Conservation (phyloP, 2,329 filamentous ascomycete species). For the Fusarium sp. region DNA sequence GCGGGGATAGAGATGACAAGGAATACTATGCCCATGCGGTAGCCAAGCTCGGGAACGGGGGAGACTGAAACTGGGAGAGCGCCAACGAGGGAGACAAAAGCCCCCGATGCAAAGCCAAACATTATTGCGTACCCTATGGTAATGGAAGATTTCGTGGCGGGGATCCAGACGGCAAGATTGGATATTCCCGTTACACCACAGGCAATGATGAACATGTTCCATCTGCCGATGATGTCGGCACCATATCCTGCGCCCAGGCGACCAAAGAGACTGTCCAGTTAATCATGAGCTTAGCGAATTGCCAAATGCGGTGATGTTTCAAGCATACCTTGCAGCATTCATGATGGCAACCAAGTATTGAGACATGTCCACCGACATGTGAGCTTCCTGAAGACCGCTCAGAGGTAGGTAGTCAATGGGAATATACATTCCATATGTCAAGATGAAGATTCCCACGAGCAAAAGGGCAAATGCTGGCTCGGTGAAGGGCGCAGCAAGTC, state of each 20-base stretch:
- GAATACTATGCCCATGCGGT: too few species aligned
- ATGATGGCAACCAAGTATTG: neutral
- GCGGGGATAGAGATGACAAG: too few species aligned
- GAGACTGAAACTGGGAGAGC: too few species aligned
- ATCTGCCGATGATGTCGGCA: too few species aligned
- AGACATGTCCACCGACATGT: neutral
- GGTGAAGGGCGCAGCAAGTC: neutral
- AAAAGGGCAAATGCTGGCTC: neutral
- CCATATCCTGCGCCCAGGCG: neutral
- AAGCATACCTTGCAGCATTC: neutral
- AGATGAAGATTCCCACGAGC: neutral
- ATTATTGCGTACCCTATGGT: too few species aligned
- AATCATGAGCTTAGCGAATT: neutral
- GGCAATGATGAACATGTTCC: too few species aligned
- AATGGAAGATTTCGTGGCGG: too few species aligned
- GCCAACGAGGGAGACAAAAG: too few species aligned
- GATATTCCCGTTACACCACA: too few species aligned
- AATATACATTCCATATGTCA: neutral
- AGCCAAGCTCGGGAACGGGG: too few species aligned
- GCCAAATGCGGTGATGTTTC: neutral
- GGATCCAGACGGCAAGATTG: too few species aligned
- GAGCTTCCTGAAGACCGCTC: neutral
- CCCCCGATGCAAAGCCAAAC: too few species aligned
- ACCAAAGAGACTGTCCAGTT: neutral
- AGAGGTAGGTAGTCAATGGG: neutral